Conservation (phyloP, 2,329 filamentous ascomycete species). For the Calonectria hongkongensis region DNA sequence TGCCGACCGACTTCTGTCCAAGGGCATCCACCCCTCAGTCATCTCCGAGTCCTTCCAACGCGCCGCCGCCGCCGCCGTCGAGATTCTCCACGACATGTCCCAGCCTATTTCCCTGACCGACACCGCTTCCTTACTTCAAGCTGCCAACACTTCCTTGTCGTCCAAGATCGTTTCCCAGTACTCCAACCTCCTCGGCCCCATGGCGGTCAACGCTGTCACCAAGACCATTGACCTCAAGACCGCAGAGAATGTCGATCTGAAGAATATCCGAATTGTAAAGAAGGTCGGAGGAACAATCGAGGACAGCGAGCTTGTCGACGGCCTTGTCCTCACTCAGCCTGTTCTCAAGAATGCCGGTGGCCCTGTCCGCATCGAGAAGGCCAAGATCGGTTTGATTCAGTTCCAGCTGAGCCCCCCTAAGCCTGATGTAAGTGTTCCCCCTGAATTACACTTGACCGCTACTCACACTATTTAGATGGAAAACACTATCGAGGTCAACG, state of each 20-base stretch:
- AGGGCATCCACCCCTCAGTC: constrained; percentile 97
- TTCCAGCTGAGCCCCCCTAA: constrained; percentile 99
- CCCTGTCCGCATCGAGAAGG: constrained; percentile 96
- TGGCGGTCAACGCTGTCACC: constrained; percentile 97
- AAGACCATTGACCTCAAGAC: constrained; percentile 97
- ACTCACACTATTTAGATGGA: constrained; percentile 82
- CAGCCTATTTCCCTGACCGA: constrained; percentile 93
- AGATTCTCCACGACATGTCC: constrained; percentile 95
- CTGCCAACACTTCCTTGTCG: constrained; percentile 95
- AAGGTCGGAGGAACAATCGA: constrained; percentile 99
- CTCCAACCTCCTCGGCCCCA: constrained; percentile 94
- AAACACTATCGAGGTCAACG: constrained; percentile 99
- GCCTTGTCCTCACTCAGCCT: constrained; percentile 91
- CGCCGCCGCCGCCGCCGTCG: constrained; percentile 90
- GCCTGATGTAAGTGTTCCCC: constrained; percentile 82
- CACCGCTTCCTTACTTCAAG: constrained; percentile 92
- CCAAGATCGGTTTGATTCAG: constrained; percentile 95
- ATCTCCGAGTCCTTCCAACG: constrained; percentile 99
- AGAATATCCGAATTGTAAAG: constrained; percentile 97
- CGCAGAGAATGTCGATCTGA: constrained; percentile 96
- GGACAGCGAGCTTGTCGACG: constrained; percentile 97
- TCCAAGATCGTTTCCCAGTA: constrained; percentile 99
- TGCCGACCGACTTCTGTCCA: constrained; percentile 90
- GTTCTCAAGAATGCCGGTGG: constrained; percentile 96
- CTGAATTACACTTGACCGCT: background rate